Percentiles rank a stretch among this genome's conserved stretches.
phyloP scores from a whole-genome alignment of 2,329 filamentous ascomycete genomes.

The Aspergillus pseudonomiae region DNA sequence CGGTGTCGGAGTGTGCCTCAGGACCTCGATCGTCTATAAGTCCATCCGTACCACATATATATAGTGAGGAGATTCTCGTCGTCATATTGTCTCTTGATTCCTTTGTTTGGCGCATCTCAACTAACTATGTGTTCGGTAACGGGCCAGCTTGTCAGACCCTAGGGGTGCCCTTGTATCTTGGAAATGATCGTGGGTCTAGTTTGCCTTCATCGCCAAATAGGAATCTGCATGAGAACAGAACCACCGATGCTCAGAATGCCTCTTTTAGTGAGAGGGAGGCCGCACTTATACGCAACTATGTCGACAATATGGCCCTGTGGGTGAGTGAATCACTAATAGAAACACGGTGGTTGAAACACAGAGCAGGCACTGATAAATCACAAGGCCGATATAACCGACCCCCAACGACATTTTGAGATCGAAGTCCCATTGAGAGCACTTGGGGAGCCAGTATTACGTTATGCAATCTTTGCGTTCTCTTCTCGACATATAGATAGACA shows the following conservation, averaged over 20 bases:
- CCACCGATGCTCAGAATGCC: background rate
- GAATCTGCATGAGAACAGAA: background rate
- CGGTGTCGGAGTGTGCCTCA: background rate
- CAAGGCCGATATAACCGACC: conserved; percentile 38
- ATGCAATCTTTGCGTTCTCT: conserved; percentile 38
- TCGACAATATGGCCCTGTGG: conserved; percentile 39
- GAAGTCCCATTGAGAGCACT: conserved; percentile 35
- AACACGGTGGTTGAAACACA: background rate
- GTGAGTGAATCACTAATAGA: conserved; percentile 15
- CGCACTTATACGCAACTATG: conserved; percentile 31
- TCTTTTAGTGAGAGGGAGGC: conserved; percentile 25
- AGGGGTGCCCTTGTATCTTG: background rate
- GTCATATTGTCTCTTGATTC: background rate
- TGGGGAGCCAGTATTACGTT: conserved; percentile 35
- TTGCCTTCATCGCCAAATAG: background rate
- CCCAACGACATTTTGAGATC: conserved; percentile 34
- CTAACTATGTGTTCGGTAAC: background rate
- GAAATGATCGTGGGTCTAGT: background rate
- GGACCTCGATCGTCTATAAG: background rate
- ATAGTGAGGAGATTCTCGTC: too few species aligned
- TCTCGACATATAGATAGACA: conserved; percentile 37
- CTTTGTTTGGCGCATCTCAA: background rate
- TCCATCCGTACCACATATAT: background rate
- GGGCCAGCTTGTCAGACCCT: background rate
- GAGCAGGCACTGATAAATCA: conserved; percentile 1